Conservation (phyloP, 202 grass and related monocot genomes). For the Setaria italica region DNA sequence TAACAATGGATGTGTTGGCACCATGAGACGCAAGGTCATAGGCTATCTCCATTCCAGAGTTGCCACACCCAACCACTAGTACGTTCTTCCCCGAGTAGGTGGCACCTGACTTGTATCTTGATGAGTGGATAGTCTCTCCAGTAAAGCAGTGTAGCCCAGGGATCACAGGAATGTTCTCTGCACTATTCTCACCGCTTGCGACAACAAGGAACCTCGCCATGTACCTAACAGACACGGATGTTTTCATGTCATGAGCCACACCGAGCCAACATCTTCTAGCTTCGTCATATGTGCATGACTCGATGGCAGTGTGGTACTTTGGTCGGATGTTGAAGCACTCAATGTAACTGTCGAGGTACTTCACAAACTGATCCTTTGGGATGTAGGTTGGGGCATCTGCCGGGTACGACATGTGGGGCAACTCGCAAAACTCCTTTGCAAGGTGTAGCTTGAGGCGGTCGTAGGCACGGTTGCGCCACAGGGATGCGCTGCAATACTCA, state of each 20-base stretch:
- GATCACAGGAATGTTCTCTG: conserved; percentile 43
- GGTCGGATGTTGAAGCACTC: not conserved
- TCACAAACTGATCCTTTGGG: not conserved
- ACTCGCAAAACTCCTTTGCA: not conserved
- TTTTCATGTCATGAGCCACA: not conserved
- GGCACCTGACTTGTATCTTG: not conserved
- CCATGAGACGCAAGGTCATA: not conserved
- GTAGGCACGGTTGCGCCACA: not conserved
- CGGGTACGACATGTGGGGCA: not conserved
- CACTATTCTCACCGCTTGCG: conserved; percentile 63
- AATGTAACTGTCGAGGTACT: not conserved
- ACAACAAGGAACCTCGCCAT: conserved; percentile 19
- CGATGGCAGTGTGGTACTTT: not conserved
- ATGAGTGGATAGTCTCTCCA: conserved; percentile 43
- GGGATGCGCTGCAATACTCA: not conserved
- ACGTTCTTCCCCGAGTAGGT: not conserved
- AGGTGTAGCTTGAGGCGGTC: not conserved
- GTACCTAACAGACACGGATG: not conserved
- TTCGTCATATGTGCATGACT: not conserved
- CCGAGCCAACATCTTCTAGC: not conserved
- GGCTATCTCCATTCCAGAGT: not conserved
- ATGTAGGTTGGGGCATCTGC: not conserved
- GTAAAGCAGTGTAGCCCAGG: not conserved
- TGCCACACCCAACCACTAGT: not conserved
- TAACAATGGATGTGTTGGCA: too few species aligned